These are phyloP conservation scores for Yamadazyma diddensiae DNA, from an alignment of 1,139 yeast genomes.

Conservation along the genomic window DNA sequence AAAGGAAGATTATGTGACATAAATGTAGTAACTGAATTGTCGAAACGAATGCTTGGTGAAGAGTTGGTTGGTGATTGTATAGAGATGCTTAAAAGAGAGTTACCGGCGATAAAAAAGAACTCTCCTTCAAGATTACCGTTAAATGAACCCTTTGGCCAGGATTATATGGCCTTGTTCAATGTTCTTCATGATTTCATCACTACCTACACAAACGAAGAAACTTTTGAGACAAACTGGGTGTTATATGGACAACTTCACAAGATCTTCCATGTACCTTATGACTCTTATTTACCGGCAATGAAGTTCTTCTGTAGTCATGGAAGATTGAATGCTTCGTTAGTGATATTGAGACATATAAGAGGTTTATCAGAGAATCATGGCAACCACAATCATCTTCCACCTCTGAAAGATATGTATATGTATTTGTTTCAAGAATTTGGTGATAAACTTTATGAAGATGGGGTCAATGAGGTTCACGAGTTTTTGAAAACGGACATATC, in stretches of 20 bases:
- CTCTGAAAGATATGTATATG: constrained; percentile 66
- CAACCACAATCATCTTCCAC: constrained; percentile 40
- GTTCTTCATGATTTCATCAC: constrained; percentile 47
- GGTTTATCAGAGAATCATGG: constrained; percentile 56
- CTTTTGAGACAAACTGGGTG: constrained; percentile 57
- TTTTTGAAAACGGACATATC: constrained; percentile 63
- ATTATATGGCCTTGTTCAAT: constrained; percentile 33
- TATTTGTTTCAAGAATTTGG: constrained; percentile 65
- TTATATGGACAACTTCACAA: constrained; percentile 59
- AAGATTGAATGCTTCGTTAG: constrained; percentile 63
- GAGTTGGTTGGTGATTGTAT: constrained; percentile 58
- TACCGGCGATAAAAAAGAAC: constrained; percentile 46
- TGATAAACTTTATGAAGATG: constrained; percentile 57
- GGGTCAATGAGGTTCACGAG: constrained; percentile 65
- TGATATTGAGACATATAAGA: constrained; percentile 63
- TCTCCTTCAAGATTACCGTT: constrained; percentile 27
- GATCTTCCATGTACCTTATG: constrained; percentile 59
- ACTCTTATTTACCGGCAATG: constrained; percentile 59
- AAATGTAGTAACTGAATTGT: constrained; percentile 47
- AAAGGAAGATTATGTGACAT: constrained; percentile 24
- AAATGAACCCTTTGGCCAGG: constrained; percentile 22
- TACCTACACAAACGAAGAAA: constrained; percentile 36
- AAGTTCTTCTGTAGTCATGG: constrained; percentile 54
- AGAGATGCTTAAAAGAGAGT: constrained; percentile 57
- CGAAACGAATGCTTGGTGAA: constrained; percentile 43